These are phyloP conservation scores for Fusarium chaquense DNA, from an alignment of 2,329 filamentous ascomycete genomes.

Conservation along the genomic window DNA sequence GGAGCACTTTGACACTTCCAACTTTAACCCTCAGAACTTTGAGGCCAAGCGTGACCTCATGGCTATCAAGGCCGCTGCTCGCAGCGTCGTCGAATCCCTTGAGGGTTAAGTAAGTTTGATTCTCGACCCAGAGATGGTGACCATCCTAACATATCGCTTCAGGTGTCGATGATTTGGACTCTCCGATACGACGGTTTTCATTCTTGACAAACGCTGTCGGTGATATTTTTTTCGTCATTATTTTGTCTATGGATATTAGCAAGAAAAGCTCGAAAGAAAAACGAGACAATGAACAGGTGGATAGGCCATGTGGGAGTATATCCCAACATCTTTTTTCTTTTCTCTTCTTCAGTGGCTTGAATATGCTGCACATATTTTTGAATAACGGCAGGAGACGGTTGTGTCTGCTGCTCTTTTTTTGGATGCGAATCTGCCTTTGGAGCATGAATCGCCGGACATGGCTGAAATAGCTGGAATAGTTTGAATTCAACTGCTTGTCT, in stretches of 20 bases:
- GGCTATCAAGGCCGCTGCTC: slow-evolving; percentile 47
- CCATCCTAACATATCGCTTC: slow-evolving; percentile 10
- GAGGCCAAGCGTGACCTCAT: slow-evolving; percentile 50
- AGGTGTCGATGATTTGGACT: slow-evolving; percentile 18
- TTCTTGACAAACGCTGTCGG: slow-evolving; percentile 6
- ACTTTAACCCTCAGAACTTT: slow-evolving; percentile 49
- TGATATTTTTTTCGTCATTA: slow-evolving; percentile 16
- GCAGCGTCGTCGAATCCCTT: slow-evolving; percentile 43
- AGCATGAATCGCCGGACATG: slow-evolving; percentile 32
- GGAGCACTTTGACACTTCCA: slow-evolving; percentile 34
- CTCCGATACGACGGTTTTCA: slow-evolving; percentile 21
- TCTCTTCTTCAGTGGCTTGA: slow-evolving; percentile 22
- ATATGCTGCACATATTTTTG: slow-evolving; percentile 30
- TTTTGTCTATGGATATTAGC: slow-evolving; percentile 22
- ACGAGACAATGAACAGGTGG: slow-evolving; percentile 21
- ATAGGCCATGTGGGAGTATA: slow-evolving; percentile 22
- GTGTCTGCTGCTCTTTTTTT: slow-evolving; percentile 39
- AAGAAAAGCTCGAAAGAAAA: slow-evolving; percentile 18
- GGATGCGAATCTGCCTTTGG: slow-evolving; percentile 28
- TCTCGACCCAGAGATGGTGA: background rate
- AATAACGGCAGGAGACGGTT: slow-evolving; percentile 38
- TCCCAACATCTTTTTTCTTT: slow-evolving; percentile 25
- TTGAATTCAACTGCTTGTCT: slow-evolving; percentile 41
- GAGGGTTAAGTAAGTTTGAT: slow-evolving; percentile 37
- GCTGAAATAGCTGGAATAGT: slow-evolving; percentile 32